phyloP scores from a whole-genome alignment of 2,329 filamentous ascomycete genomes.

The Ophiosphaerella herpotricha region DNA sequence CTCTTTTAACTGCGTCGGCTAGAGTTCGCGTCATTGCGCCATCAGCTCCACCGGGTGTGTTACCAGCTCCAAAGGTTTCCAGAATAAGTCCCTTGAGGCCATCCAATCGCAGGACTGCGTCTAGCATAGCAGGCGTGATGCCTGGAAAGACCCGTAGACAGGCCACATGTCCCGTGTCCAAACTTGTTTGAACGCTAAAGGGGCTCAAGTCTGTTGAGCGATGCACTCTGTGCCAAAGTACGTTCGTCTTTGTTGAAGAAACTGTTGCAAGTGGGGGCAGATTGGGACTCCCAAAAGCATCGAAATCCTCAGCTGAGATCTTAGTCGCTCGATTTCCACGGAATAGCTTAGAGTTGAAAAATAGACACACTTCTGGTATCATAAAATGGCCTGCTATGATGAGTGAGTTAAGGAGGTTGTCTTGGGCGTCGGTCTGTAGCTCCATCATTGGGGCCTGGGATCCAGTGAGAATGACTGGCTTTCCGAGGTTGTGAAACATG shows the following conservation, averaged over 20 bases:
- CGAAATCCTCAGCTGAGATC: slow-evolving; percentile 82
- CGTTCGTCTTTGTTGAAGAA: slow-evolving; percentile 77
- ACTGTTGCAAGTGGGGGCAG: slow-evolving; percentile 79
- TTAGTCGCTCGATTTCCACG: slow-evolving; percentile 88
- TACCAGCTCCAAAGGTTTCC: slow-evolving; percentile 92
- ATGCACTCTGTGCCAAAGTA: slow-evolving; percentile 78
- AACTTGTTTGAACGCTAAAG: slow-evolving; percentile 73
- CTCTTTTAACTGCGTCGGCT: slow-evolving; percentile 74
- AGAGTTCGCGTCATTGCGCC: slow-evolving; percentile 79
- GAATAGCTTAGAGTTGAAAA: slow-evolving; percentile 91
- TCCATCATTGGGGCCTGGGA: slow-evolving; percentile 80
- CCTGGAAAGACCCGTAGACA: slow-evolving; percentile 90
- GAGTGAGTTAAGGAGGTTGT: slow-evolving; percentile 85
- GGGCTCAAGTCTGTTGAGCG: slow-evolving; percentile 74
- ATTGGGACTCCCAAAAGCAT: slow-evolving; percentile 89
- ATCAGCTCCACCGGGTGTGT: slow-evolving; percentile 81
- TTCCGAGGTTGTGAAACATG: slow-evolving; percentile 89
- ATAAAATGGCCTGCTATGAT: slow-evolving; percentile 91
- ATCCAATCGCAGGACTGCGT: slow-evolving; percentile 77
- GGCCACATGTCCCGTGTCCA: slow-evolving; percentile 87
- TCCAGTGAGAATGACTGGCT: slow-evolving; percentile 83
- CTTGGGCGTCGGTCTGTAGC: slow-evolving; percentile 86
- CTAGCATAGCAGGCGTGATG: slow-evolving; percentile 91
- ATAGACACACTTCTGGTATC: slow-evolving; percentile 90
- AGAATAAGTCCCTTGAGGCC: slow-evolving; percentile 80